phyloP scores from a whole-genome alignment of 768 basidiomycete genomes.

The Tylopilus felleus region DNA sequence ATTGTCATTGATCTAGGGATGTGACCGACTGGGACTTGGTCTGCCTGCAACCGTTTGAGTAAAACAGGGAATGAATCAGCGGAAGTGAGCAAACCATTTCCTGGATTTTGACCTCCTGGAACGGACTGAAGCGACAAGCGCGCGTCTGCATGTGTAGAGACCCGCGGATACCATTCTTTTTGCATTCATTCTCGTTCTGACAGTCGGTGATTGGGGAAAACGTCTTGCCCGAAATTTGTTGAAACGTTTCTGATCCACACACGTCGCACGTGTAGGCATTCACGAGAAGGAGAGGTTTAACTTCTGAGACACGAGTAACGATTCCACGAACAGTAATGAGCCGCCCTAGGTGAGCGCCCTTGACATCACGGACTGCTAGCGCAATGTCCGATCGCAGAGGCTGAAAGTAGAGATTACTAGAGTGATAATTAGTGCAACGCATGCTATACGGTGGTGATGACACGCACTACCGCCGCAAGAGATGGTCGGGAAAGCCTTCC shows the following conservation, averaged over 20 bases:
- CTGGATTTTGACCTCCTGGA: conserved; percentile 98
- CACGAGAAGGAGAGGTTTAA: conserved; percentile 94
- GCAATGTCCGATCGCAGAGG: conserved; percentile 73
- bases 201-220: conserved; percentile 90
- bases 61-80: background rate
- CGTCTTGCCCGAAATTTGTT: conserved; percentile 89
- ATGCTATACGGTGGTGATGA: background rate
- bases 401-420: conserved; percentile 91
- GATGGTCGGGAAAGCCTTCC: conserved; percentile 83
- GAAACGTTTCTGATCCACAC: conserved; percentile 98
- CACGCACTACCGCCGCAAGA: conserved; percentile 93
- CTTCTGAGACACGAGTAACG: conserved; percentile 97
- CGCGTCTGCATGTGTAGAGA: conserved; percentile 98
- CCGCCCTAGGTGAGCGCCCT: conserved; percentile 80
- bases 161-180: conserved; percentile 82
- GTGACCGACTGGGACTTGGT: conserved; percentile 99
- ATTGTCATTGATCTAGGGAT: conserved; percentile 98
- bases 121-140: conserved; percentile 94
- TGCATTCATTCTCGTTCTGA: conserved; percentile 80
- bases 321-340: conserved; percentile 97
- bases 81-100: conserved; percentile 70
- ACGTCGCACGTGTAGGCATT: conserved; percentile 98
- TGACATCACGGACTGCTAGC: conserved; percentile 90
- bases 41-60: conserved; percentile 54
- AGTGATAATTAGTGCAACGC: conserved; percentile 12